phyloP scores from a whole-genome alignment of 768 basidiomycete species.

The Mycena alexandri region DNA sequence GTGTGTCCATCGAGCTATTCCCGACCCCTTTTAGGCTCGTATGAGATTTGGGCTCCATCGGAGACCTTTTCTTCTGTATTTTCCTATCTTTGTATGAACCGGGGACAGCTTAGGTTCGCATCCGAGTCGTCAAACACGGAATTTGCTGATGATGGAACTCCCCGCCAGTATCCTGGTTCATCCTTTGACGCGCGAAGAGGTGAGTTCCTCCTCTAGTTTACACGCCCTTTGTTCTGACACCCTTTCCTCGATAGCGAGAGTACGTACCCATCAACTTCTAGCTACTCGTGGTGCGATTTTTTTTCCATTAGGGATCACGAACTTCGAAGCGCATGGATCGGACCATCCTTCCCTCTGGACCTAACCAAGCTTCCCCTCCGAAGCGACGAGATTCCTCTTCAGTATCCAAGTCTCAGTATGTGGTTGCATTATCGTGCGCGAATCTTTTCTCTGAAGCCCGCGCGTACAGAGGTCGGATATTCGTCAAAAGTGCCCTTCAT shows the following conservation, averaged over 20 bases:
- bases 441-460: background rate
- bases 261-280: constrained; percentile 46
- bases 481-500: constrained; percentile 64
- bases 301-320: constrained; percentile 72
- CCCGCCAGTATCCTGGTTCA: constrained; percentile 77
- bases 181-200: constrained; percentile 79
- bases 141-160: background rate
- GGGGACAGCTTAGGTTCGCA: constrained; percentile 73
- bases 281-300: constrained; percentile 7
- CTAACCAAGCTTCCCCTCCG: constrained; percentile 66
- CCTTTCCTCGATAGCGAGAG: constrained; percentile 57
- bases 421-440: constrained; percentile 18
- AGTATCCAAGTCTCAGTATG: constrained; percentile 77
- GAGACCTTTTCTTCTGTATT: constrained; percentile 83
- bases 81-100: constrained; percentile 78
- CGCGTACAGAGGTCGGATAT: constrained; percentile 72
- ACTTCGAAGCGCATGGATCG: constrained; percentile 79
- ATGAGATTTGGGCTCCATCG: constrained; percentile 84
- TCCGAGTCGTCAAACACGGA: background rate
- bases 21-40: constrained; percentile 67
- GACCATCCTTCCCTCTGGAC: constrained; percentile 77
- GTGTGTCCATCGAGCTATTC: background rate
- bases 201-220: constrained; percentile 46
- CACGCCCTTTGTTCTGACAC: constrained; percentile 18
- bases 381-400: constrained; percentile 68